Evolutionary conservation across 257 asterid species (phyloP), one percentile per base, ranked within the genome.

Genomic region (Salvia splendens): DNA sequence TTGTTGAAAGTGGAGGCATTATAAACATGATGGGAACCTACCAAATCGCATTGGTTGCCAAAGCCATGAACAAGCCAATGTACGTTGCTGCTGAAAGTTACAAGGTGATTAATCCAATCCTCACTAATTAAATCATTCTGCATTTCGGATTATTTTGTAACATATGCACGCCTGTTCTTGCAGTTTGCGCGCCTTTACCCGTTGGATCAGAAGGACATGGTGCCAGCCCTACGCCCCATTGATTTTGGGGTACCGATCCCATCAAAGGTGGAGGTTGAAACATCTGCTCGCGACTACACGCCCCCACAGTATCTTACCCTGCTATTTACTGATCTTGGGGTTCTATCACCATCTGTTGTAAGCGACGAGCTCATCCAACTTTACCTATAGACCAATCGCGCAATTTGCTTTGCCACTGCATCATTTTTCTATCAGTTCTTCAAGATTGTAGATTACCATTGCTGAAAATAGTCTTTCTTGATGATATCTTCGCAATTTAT

Each of bases 21-120:
- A 84, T 87, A 42, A 89, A 89, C 73, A 87, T 87, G 96, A 89
- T 87, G 93, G 95, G 96, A 12, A 89, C 96, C 8, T 89, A 89
- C 81, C 96, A 87, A 81, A 85, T 87, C 64, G 87, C 96, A 28
- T 64, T 89, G 80, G 86, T 89, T 66, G 95, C 96, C 12, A 87
- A 87, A 74, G 84, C 93, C 91, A 87, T 81, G 95, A 87, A 85
- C 43, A 89, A 89, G 75, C 95, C 96, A 70, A 91, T 89, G 48
- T 89, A 87, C 56, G 95, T 87, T 5, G 93, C 96, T 8, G 95
- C 95, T 16, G 95, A 89, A 78, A 87, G 96, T 76, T 89, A 89
- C 62, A 89, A 89, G 96, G 95, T 87, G 75, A 33, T 24, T 24
- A 24, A 24, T 24, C 30, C 30, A 24, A 2, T 24, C 30, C 30